Conservation (phyloP, 2,329 filamentous ascomycete genomes). For the Microsporum ferrugineum region DNA sequence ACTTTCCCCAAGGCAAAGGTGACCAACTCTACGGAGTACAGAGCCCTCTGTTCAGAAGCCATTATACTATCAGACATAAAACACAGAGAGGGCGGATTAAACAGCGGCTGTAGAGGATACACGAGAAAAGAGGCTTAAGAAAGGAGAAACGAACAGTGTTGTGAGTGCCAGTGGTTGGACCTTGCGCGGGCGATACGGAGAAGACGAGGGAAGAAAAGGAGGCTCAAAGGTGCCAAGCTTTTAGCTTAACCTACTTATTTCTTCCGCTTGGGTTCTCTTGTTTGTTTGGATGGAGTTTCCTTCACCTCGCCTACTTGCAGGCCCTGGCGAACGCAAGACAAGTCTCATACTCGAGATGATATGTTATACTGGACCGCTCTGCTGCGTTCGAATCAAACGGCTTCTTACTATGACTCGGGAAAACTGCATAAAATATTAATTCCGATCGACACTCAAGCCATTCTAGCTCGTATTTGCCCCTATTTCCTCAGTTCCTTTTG, state of each 20-base stretch:
- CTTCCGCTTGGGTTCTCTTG: not conserved
- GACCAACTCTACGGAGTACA: not conserved
- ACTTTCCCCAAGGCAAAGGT: not conserved
- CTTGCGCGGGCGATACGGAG: not conserved
- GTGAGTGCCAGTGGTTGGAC: not conserved
- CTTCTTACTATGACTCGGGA: not conserved
- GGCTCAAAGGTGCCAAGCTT: conserved; percentile 4
- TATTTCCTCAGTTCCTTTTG: not conserved
- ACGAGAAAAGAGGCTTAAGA: not conserved
- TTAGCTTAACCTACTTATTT: not conserved
- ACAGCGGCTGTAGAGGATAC: not conserved
- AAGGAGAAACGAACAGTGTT: not conserved
- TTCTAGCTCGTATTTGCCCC: not conserved
- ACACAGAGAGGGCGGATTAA: not conserved
- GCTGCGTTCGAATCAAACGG: not conserved
- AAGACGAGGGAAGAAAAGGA: not conserved
- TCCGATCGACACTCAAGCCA: conserved; percentile 1
- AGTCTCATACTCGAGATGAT: not conserved
- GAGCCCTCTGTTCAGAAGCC: not conserved
- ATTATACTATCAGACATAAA: not conserved
- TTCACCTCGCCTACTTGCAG: not conserved
- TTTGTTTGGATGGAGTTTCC: not conserved
- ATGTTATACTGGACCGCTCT: not conserved
- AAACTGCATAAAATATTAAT: not conserved
- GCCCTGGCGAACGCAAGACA: not conserved